Evolutionary conservation across 2,329 filamentous ascomycete species (phyloP).

Genomic region (Fusarium poae): DNA sequence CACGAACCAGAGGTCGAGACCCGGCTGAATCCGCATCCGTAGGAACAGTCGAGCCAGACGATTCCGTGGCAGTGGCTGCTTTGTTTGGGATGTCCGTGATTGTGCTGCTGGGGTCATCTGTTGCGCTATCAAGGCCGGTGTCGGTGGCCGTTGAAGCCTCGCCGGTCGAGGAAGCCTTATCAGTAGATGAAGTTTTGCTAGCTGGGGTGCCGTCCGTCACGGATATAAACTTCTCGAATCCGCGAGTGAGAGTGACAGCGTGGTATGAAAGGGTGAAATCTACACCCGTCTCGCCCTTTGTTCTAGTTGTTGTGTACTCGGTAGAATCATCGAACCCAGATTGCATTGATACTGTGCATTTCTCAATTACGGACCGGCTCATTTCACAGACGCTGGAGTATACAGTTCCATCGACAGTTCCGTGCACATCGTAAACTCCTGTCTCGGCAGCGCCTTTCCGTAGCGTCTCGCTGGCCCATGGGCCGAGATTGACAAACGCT

Average conservation of each 20-base stretch:
- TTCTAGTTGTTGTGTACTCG: conserved; percentile 6
- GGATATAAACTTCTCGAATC: conserved; percentile 1
- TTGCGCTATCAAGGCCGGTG: neutral
- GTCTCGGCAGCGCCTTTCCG: conserved; percentile 5
- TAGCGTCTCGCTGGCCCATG: conserved; percentile 19
- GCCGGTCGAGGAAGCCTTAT: neutral
- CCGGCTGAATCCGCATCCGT: conserved; percentile 5
- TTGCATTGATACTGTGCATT: neutral
- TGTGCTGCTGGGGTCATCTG: neutral
- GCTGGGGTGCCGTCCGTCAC: neutral
- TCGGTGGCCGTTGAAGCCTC: neutral
- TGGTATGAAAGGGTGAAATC: conserved; percentile 16
- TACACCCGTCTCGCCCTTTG: conserved; percentile 16
- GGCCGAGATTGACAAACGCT: conserved; percentile 13
- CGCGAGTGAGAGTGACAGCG: conserved; percentile 9
- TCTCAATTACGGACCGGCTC: conserved; percentile 14
- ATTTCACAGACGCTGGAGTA: conserved; percentile 22
- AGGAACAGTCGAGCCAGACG: neutral
- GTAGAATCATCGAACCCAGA: neutral
- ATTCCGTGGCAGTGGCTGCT: neutral
- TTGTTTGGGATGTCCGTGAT: neutral
- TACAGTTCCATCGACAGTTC: conserved; percentile 10
- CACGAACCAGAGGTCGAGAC: neutral
- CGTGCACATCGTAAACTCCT: conserved; percentile 18
- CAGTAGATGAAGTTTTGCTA: neutral